Percentiles rank a stretch among this genome's conserved stretches.
These are phyloP conservation scores for Lachancea nothofagi DNA, from an alignment of 805 yeast genomes.

Conservation along the genomic window DNA sequence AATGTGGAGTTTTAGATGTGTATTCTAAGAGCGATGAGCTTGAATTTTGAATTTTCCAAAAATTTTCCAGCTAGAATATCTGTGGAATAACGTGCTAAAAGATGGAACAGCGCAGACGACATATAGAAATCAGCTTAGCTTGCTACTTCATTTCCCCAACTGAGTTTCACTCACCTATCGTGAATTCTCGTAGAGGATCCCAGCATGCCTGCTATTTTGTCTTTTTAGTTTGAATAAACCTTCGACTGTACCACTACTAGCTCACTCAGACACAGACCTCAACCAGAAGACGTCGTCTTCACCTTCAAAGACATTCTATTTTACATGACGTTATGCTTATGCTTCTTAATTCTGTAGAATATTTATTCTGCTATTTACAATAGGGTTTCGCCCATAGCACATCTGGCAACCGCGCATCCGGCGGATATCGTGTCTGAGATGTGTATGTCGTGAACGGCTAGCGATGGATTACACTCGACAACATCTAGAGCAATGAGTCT, in stretches of 20 bases:
- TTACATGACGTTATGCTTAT: background rate
- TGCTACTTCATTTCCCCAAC: too few relatives aligned
- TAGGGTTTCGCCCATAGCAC: constrained; percentile 91
- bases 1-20: background rate
- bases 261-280: too few relatives aligned
- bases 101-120: too few relatives aligned
- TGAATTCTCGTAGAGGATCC: too few relatives aligned
- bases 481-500: constrained; percentile 80
- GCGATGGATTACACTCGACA: constrained; percentile 87
- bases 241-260: background rate
- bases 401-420: constrained; percentile 85
- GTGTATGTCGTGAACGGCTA: constrained; percentile 73
- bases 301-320: too few relatives aligned
- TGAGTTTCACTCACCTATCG: too few relatives aligned
- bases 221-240: too few relatives aligned
- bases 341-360: background rate
- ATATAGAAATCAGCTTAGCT: too few relatives aligned
- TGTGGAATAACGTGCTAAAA: background rate
- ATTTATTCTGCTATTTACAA: constrained; percentile 15
- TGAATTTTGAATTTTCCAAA: background rate
- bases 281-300: too few relatives aligned
- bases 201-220: too few relatives aligned
- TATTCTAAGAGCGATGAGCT: too few relatives aligned
- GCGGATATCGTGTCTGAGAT: constrained; percentile 81
- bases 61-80: background rate